Evolutionary conservation across 2,329 filamentous ascomycete genomes (phyloP).

Genomic region (Biscogniauxia mediterranea): DNA sequence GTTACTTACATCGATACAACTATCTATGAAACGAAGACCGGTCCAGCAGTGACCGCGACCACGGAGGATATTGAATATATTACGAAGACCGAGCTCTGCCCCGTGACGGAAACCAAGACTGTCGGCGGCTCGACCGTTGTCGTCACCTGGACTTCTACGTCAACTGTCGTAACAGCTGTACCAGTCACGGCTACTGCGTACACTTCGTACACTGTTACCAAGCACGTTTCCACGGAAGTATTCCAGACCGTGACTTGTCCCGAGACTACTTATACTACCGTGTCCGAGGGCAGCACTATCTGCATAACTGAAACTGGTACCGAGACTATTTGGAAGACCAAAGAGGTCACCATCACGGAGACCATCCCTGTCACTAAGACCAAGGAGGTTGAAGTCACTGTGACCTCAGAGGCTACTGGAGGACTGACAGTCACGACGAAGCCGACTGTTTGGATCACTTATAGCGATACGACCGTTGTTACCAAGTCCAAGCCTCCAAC

Average conservation of each 20-base stretch:
- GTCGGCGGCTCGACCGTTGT: slow-evolving; percentile 40
- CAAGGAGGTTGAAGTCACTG: slow-evolving; percentile 38
- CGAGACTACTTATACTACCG: slow-evolving; percentile 42
- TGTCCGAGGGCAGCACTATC: slow-evolving; percentile 40
- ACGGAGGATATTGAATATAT: slow-evolving; percentile 38
- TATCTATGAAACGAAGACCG: slow-evolving; percentile 34
- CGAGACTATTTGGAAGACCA: slow-evolving; percentile 38
- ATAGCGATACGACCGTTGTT: slow-evolving; percentile 34
- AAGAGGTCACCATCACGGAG: slow-evolving; percentile 37
- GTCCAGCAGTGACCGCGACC: slow-evolving; percentile 38
- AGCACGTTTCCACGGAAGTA: slow-evolving; percentile 31
- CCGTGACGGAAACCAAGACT: slow-evolving; percentile 43
- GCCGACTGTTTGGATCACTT: slow-evolving; percentile 32
- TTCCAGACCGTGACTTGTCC: slow-evolving; percentile 39
- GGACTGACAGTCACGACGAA: slow-evolving; percentile 36
- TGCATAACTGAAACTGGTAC: slow-evolving; percentile 43
- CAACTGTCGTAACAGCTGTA: slow-evolving; percentile 31
- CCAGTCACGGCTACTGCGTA: slow-evolving; percentile 32
- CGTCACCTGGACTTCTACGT: slow-evolving; percentile 39
- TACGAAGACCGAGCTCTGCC: slow-evolving; percentile 44
- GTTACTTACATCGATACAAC: slow-evolving; percentile 33
- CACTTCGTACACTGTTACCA: slow-evolving; percentile 33
- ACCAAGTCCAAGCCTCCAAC: slow-evolving; percentile 27
- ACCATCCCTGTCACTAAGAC: slow-evolving; percentile 42
- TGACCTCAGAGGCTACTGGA: slow-evolving; percentile 36